A percentile compares a stretch with the other conserved stretches of the same genome.
These are phyloP conservation scores for Luffa acutangula DNA, from an alignment of 306 rosid genomes.

Conservation along the genomic window DNA sequence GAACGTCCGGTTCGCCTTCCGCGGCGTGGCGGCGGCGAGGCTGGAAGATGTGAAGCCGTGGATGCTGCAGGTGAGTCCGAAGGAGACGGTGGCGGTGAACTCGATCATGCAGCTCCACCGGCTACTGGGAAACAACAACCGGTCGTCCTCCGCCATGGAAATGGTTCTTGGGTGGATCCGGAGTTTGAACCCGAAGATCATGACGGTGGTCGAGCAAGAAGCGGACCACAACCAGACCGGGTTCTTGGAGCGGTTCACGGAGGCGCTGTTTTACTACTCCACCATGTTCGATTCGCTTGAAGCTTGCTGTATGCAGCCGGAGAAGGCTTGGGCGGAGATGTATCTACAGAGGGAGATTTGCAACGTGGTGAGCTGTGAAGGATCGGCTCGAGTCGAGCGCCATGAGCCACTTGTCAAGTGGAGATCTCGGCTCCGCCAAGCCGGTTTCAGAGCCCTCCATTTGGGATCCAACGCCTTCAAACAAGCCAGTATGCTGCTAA, in stretches of 20 bases:
- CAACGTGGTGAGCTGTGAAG: slow-evolving; percentile 80
- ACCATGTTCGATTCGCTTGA: slow-evolving; percentile 82
- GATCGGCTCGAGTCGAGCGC: slow-evolving; percentile 61
- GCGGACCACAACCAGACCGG: slow-evolving; percentile 63
- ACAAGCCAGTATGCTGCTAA: slow-evolving; percentile 76
- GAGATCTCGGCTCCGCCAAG: slow-evolving; percentile 44
- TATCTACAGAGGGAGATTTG: slow-evolving; percentile 64
- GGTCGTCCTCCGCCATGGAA: slow-evolving; percentile 20
- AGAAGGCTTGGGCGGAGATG: slow-evolving; percentile 66
- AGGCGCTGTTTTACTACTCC: slow-evolving; percentile 68
- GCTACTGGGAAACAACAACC: slow-evolving; percentile 36
- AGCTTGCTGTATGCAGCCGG: slow-evolving; percentile 57
- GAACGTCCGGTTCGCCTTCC: slow-evolving; percentile 72
- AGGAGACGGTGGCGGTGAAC: slow-evolving; percentile 77
- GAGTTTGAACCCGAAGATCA: slow-evolving; percentile 53
- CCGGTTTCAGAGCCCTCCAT: slow-evolving; percentile 49
- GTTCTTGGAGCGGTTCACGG: slow-evolving; percentile 81
- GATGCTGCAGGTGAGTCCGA: slow-evolving; percentile 68
- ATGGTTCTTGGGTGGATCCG: slow-evolving; percentile 59
- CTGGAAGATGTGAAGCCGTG: slow-evolving; percentile 86
- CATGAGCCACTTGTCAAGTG: slow-evolving; percentile 69
- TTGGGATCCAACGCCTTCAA: slow-evolving; percentile 81
- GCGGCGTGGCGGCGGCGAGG: slow-evolving; percentile 75
- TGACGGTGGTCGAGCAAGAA: slow-evolving; percentile 82
- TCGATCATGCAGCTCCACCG: slow-evolving; percentile 85